Evolutionary conservation across 2,329 filamentous ascomycete genomes (phyloP), one percentile per base, ranked within the genome.

Genomic region (Stagonosporopsis chrysanthemi): DNA sequence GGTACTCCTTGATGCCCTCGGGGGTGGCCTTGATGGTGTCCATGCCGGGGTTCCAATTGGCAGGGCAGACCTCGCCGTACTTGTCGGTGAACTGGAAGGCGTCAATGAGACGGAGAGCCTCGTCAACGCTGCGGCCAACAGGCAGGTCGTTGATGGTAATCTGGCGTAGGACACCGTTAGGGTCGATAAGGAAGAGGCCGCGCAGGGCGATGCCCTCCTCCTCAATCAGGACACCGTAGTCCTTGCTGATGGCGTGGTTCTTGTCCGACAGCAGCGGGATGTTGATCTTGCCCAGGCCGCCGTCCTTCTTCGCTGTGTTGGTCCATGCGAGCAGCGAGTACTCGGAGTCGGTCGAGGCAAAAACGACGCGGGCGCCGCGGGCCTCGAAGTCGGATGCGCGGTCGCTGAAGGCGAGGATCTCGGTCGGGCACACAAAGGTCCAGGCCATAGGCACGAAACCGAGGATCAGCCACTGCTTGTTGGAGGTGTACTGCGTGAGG

Each of bases 401-500:
- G 54, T 87, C 83, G 74, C 83, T 85, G 78, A 84, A 88, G 69
- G 86, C 85, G 68, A 86, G 83, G 76, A 88, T 87, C 76, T 88
- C 84, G 71, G 84, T 86, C 26, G 85, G 84, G 79, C 86, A 88
- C 71, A 88, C 85, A 65, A 88, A 88, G 65, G 86, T 88, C 82
- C 86, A 89, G 68, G 87, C 86, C 78, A 87, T 86, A 55, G 86
- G 86, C 74, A 88, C 85, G 80, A 88, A 88, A 63, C 85, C 83
- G 31, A 89, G 84, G 66, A 88, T 80, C 57, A 88, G 82, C 86
- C 86, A 83, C 77, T 82, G 78, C 58, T 80, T 79, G 63, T 71
- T 76, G 41, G 71, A 68, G 28, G 73, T 75, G 69, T 78, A 81
- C 62, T 70, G 61, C 26, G 70, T 73, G 43, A 78, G 69, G 68